A percentile compares a stretch with the other conserved stretches of the same genome.
phyloP scores from a whole-genome alignment of 805 yeast genomes.

The Yarrowia porcina region DNA sequence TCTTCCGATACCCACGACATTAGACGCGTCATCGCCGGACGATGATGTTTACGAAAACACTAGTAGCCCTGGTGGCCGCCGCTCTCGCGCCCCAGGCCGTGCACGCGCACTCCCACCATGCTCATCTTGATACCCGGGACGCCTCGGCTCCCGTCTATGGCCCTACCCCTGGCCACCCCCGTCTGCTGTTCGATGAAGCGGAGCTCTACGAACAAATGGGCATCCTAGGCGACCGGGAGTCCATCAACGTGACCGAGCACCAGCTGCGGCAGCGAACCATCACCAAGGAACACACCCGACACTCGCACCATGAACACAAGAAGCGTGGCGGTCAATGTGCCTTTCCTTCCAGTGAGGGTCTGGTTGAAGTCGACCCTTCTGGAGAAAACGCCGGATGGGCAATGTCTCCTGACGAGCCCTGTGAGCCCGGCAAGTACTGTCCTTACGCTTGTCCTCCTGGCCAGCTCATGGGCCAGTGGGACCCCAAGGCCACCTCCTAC shows the following conservation, averaged over 20 bases:
- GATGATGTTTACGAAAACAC: constrained; percentile 11
- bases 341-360: constrained; percentile 64
- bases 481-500: constrained; percentile 67
- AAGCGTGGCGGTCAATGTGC: constrained; percentile 44
- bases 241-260: constrained; percentile 5
- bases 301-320: constrained; percentile 19
- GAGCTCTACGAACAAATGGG: constrained; percentile 4
- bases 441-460: constrained; percentile 94
- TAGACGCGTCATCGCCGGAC: constrained; percentile 24
- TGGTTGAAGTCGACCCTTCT: constrained; percentile 62
- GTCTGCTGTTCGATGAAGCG: constrained; percentile 14
- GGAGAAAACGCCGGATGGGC: constrained; percentile 83
- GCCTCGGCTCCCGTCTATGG: neutral
- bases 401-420: constrained; percentile 65
- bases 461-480: constrained; percentile 85
- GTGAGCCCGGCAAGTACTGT: constrained; percentile 76
- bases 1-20: neutral
- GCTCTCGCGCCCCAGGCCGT: neutral
- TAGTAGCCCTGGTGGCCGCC: constrained; percentile 12
- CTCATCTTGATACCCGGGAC: neutral
- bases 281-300: neutral
- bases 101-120: constrained; percentile 8
- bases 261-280: neutral
- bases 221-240: constrained; percentile 3
- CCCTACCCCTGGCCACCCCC: neutral